Evolutionary conservation across 805 yeast genomes (phyloP).

Genomic region (Zygoascus biomembranicola): DNA sequence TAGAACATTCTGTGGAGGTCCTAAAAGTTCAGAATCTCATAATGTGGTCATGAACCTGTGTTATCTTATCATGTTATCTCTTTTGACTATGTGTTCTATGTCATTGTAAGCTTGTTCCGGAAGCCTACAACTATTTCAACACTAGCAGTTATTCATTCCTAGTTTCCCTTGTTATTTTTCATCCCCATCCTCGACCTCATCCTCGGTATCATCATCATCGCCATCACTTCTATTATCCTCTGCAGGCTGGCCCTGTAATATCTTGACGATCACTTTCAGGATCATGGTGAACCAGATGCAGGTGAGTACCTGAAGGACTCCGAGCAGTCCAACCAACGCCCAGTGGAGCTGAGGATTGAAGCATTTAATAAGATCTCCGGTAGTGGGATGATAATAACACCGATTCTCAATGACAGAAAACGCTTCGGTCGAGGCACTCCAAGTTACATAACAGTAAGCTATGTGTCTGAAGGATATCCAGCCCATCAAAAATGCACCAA

Average conservation of each 20-base stretch:
- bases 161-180: too few species aligned
- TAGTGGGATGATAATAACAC: conserved; percentile 20
- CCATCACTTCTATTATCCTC: conserved; percentile 77
- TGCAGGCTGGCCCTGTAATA: conserved; percentile 64
- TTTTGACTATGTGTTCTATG: too few species aligned
- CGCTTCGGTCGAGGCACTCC: conserved; percentile 46
- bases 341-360: conserved; percentile 27
- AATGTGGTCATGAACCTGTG: too few species aligned
- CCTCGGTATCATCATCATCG: conserved; percentile 8
- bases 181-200: neutral
- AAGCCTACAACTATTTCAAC: neutral
- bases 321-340: conserved; percentile 47
- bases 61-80: too few species aligned
- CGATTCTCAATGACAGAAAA: conserved; percentile 31
- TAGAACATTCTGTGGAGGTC: too few species aligned
- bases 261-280: conserved; percentile 58
- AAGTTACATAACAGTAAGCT: conserved; percentile 57
- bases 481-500: conserved; percentile 52
- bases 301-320: conserved; percentile 57
- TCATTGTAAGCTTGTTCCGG: too few species aligned
- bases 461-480: conserved; percentile 75
- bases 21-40: too few species aligned
- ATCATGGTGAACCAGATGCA: conserved; percentile 72
- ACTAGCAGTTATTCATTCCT: neutral
- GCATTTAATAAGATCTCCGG: conserved; percentile 25